Evolutionary conservation across 331 rosid species (phyloP).

Genomic region (Quercus tomentella): DNA sequence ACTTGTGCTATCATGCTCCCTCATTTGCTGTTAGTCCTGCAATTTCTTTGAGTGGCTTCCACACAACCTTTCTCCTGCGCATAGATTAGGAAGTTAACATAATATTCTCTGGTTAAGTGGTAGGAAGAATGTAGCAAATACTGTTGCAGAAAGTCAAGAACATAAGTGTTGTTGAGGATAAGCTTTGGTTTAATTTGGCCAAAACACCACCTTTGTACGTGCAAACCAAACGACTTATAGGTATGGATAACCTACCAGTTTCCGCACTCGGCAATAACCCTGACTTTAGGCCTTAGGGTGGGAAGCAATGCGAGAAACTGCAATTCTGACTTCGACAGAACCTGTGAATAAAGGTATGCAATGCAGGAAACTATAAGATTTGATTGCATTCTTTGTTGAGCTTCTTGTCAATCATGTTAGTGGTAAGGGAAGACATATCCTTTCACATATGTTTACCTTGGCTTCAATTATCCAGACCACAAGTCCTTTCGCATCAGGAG

Average conservation of each 20-base stretch:
- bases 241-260: conserved; percentile 53
- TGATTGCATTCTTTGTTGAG: background rate
- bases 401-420: background rate
- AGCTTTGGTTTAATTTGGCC: too few relatives aligned
- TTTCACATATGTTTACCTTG: conserved; percentile 40
- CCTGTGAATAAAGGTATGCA: conserved; percentile 35
- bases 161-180: background rate
- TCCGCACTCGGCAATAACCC: conserved; percentile 96
- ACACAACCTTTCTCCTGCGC: conserved; percentile 78
- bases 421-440: background rate
- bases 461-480: conserved; percentile 95
- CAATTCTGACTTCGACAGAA: conserved; percentile 84
- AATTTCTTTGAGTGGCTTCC: conserved; percentile 87
- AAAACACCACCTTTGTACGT: background rate
- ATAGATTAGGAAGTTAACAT: background rate
- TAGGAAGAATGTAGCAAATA: background rate
- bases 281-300: conserved; percentile 78
- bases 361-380: background rate
- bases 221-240: background rate
- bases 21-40: conserved; percentile 50
- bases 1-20: conserved; percentile 24
- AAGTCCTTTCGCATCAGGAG: conserved; percentile 83
- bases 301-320: conserved; percentile 91
- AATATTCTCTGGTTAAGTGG: background rate
- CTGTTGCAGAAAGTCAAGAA: too few relatives aligned